phyloP scores from a whole-genome alignment of 2,329 filamentous ascomycete genomes.

The Aaosphaeria pasadenensis region DNA sequence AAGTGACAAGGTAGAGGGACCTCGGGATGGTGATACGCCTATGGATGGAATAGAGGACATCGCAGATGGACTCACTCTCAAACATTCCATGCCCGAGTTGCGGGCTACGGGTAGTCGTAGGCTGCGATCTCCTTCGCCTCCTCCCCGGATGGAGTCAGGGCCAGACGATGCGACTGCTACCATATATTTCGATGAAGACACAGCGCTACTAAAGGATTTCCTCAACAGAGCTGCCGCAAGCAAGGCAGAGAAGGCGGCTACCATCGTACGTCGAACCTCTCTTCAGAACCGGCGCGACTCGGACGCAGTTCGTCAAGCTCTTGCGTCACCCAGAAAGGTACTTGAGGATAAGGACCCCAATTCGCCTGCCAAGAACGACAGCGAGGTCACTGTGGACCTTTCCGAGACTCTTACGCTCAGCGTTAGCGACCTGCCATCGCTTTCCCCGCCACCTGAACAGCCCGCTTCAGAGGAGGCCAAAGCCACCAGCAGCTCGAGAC shows the following conservation, averaged over 20 bases:
- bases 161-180: slow-evolving; percentile 28
- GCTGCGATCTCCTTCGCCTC: slow-evolving; percentile 26
- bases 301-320: slow-evolving; percentile 44
- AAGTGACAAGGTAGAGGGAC: too few relatives aligned
- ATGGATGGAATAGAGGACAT: slow-evolving; percentile 12
- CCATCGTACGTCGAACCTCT: slow-evolving; percentile 39
- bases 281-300: slow-evolving; percentile 48
- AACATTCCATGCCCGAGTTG: slow-evolving; percentile 8
- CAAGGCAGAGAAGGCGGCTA: slow-evolving; percentile 38
- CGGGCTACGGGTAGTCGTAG: slow-evolving; percentile 11
- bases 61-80: slow-evolving; percentile 28
- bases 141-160: slow-evolving; percentile 15
- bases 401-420: slow-evolving; percentile 25
- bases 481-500: slow-evolving; percentile 19
- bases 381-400: slow-evolving; percentile 28
- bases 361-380: slow-evolving; percentile 41
- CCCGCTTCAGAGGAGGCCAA: slow-evolving; percentile 13
- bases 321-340: slow-evolving; percentile 44
- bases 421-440: slow-evolving; percentile 11
- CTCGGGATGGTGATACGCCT: too few relatives aligned
- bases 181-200: slow-evolving; percentile 44
- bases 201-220: slow-evolving; percentile 49
- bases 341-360: slow-evolving; percentile 49
- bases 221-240: slow-evolving; percentile 48
- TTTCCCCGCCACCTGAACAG: slow-evolving; percentile 11